Base-by-base conservation (phyloP, 139 green algal species). In the Micromonas commoda region DNA sequence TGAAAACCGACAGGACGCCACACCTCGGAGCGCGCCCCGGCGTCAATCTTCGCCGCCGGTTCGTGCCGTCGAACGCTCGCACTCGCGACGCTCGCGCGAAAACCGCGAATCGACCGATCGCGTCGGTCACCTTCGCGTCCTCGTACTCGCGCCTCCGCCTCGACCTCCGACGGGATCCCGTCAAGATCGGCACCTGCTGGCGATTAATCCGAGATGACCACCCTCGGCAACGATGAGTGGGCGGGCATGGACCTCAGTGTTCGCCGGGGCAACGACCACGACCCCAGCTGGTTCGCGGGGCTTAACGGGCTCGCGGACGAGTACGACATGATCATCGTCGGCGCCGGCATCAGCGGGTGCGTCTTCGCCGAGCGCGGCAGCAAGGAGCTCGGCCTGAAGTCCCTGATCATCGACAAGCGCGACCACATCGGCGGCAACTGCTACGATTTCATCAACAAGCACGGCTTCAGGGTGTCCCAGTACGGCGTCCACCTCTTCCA, bases 401-500 rank as follows among this genome's bases (percentile, higher is more conserved):
- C 63, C 23, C 66, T 83, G 45, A 76, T 83, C 33, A 70, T 83
- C 71, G 79, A 83, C 57, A 79, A 80, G 39, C 71, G 79, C 51
- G 79, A 79, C 51, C 79, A 83, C 79, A 80, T 83, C 71, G 79
- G 79, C 28, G 79, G 79, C 0, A 83, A 83, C 71, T 83, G 79
- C 71, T 83, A 83, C 79, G 79, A 83, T 60, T 83, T 70, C 37
- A 24, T 83, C 24, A 51, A 79, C 23, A 37, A 74, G 2, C 68
- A 73, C 68, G 79, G 71, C 3, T 64, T 83, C 28, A 71, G 79
- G 0, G 21, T 65, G 26, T 73, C 51, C 19, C 61, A 77, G 71
- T 83, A 83, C 51, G 79, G 79, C 31, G 79, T 73, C 64, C 79
- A 83, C 57, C 74, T 83, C n/a, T 83, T 83, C 63, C 79, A 83